Evolutionary conservation across 208 protist species (phyloP).

Genomic region (Acanthamoeba royreba): DNA sequence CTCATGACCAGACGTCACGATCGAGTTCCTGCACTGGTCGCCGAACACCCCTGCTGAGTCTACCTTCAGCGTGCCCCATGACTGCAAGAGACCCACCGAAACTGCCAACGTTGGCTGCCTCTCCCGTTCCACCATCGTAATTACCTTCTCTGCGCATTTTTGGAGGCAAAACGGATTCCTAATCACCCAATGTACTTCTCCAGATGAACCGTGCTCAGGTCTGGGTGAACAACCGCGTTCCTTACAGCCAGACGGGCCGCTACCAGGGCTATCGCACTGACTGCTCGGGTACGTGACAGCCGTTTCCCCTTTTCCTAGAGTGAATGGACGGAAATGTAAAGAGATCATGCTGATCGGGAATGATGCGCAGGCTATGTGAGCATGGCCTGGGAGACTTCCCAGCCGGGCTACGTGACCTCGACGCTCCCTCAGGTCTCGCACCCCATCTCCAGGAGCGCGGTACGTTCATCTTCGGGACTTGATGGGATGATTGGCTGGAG

Average conservation of each 20-base stretch:
- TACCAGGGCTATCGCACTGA: background rate
- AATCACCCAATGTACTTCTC: background rate
- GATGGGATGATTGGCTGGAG: no score
- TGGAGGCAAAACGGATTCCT: no score
- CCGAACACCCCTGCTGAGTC: background rate
- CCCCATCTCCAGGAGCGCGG: background rate
- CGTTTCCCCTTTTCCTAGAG: background rate
- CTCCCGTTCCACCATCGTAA: background rate
- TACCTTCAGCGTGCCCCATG: background rate
- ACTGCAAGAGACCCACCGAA: background rate
- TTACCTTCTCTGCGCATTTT: background rate
- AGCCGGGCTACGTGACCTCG: background rate
- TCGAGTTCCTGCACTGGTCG: background rate
- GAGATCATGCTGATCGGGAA: no score
- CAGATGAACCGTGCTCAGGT: background rate
- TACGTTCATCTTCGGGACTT: background rate
- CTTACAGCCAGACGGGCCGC: background rate
- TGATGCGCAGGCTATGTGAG: background rate
- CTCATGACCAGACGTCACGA: background rate
- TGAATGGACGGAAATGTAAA: no score
- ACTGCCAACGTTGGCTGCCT: background rate
- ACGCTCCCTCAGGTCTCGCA: background rate
- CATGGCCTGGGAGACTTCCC: background rate
- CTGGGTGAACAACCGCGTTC: background rate
- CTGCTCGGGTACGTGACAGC: background rate